Evolutionary conservation across 306 rosid species (phyloP).

Genomic region (Nissolia schottii): DNA sequence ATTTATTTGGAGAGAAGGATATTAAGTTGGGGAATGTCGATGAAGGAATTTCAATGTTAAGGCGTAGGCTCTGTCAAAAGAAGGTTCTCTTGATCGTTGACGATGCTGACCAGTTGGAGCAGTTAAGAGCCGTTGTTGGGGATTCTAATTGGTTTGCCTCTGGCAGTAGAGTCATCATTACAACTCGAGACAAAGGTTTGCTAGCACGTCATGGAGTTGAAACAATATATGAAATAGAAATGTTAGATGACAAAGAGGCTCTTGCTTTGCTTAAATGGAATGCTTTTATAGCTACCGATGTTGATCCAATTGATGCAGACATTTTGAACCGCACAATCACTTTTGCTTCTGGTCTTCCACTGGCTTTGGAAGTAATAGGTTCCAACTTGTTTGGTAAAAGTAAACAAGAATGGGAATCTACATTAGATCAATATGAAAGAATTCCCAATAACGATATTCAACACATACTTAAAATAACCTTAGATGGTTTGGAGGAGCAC

Average conservation of each 20-base stretch:
- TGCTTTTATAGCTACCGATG: not conserved
- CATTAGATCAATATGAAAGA: not conserved
- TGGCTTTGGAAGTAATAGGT: constrained; percentile 5
- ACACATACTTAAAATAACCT: not conserved
- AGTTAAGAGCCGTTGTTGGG: not conserved
- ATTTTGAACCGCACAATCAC: not conserved
- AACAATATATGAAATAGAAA: not conserved
- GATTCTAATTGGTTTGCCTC: not conserved
- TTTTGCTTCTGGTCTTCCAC: not conserved
- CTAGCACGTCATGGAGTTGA: not conserved
- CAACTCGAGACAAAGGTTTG: not conserved
- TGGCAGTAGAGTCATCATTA: not conserved
- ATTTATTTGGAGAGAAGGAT: not conserved
- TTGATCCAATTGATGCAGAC: not conserved
- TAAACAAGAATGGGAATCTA: not conserved
- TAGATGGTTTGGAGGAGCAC: not conserved
- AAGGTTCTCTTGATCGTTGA: constrained; percentile 1
- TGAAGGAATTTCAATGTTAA: not conserved
- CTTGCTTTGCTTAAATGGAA: not conserved
- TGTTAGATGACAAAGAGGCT: not conserved
- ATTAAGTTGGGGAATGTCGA: not conserved
- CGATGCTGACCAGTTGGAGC: not conserved
- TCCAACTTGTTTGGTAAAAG: not conserved
- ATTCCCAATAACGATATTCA: not conserved
- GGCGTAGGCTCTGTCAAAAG: not conserved